Percentiles rank a stretch among this genome's conserved stretches.
Conservation (phyloP, 139 green algal genomes). For the Coccomyxa sp. region DNA sequence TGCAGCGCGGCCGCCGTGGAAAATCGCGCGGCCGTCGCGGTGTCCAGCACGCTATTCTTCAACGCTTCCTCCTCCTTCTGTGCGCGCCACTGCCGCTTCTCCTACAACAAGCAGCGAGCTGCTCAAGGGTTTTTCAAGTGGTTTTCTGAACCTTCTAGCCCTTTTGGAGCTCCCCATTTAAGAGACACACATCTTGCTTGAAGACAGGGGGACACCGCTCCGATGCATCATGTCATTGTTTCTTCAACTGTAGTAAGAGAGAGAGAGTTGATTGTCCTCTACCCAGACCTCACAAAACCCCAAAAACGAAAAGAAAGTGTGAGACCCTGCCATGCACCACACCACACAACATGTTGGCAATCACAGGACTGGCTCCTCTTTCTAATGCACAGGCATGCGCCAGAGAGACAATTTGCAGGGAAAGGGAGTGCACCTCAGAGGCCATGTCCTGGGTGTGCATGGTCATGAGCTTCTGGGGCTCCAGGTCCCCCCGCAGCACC, state of each 20-base stretch:
- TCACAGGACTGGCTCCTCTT: too few relatives aligned
- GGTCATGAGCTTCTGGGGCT: slow-evolving; percentile 35
- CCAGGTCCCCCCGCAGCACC: slow-evolving; percentile 55
- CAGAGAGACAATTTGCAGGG: too few relatives aligned
- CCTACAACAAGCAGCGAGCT: slow-evolving; percentile 6
- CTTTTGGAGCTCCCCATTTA: neutral
- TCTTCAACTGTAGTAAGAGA: neutral
- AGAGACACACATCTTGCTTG: too few relatives aligned
- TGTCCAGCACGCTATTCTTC: slow-evolving; percentile 69
- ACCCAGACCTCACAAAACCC: neutral
- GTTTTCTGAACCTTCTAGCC: neutral
- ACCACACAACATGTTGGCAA: too few relatives aligned
- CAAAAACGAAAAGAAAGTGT: too few relatives aligned
- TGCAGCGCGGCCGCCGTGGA: slow-evolving; percentile 53
- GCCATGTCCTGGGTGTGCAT: slow-evolving; percentile 53
- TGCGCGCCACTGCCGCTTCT: slow-evolving; percentile 66
- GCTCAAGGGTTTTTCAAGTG: neutral
- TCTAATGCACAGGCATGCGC: too few relatives aligned
- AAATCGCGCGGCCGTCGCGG: slow-evolving; percentile 53
- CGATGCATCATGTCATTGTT: neutral
- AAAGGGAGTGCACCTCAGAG: slow-evolving; percentile 10
- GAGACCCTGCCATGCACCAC: too few relatives aligned
- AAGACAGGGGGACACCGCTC: too few relatives aligned
- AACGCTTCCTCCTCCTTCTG: slow-evolving; percentile 66
- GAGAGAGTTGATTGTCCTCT: neutral